Base-by-base conservation (phyloP, 2,329 filamentous ascomycete species). In the Aspergillus quadricinctus region DNA sequence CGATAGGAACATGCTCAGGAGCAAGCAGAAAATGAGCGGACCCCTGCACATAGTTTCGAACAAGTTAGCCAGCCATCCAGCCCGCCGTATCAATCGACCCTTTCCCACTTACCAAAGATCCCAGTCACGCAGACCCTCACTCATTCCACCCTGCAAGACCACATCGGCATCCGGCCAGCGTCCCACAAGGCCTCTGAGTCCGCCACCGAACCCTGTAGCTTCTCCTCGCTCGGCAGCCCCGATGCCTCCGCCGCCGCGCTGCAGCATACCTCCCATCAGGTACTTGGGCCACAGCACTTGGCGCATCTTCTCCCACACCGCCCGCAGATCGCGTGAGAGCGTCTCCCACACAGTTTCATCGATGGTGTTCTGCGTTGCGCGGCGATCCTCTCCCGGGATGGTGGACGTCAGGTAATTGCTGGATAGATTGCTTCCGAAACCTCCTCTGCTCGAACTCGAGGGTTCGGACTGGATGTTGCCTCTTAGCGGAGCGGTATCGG, bases 321-420 rank as follows among this genome's bases (percentile, higher is more conserved):
- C 94, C 7, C 93, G 77, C 63, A 99, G 78, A 74, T 99, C 94
- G 64, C 94, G 88, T 52, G 89, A 90, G 58, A 99, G 80, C n/a
- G 94, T 99, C 46, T 93, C 90, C 94, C 94, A 99, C 43, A 99
- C 94, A 1, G 87, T 88, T 78, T 99, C 94, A 75, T 99, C 94
- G 73, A 99, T 95, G 48, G 94, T 99, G 77, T 95, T 96, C 63
- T 88, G 86, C 7, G 92, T 85, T 17, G 94, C 92, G 61, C 88
- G 84, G 54, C 94, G 89, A 78, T 99, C 94, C 75, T 97, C 93
- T 64, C 94, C 94, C 2, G 88, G 88, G 69, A 99, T 95, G 57
- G 87, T 86, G 23, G 90, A 94, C 27, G 92, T 96, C 65, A 97
- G 83, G 74, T 93, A 96, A 69, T 82, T 86, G 72, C 93, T 86